Evolutionary conservation across 257 asterid species (phyloP), one percentile per base, ranked within the genome.

Genomic region (Cinchona pubescens): DNA sequence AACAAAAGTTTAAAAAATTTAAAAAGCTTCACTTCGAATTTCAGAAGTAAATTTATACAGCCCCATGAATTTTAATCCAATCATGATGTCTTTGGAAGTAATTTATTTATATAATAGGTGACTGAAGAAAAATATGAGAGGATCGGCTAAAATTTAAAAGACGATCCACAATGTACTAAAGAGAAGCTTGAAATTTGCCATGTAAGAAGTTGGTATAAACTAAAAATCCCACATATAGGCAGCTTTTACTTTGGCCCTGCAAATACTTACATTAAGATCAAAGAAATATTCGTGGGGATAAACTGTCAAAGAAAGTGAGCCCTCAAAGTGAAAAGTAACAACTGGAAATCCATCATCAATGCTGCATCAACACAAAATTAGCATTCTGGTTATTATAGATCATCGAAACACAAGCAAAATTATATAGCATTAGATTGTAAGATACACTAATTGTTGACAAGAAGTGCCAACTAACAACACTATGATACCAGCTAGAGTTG

Each of bases 261-360:
- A 35, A 64, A 75, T 67, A 88, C 98, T 90, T 85, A 91, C 98
- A 45, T 43, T 70, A 71, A 84, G 81, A 82, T 78, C 84, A 73
- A 93, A 93, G 42, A 93, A 90, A 81, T 93, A 93, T 77, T 89
- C 88, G 59, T 82, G 94, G 64, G 98, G 97, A 85, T 85, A 85
- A 67, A 93, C 97, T 15, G 92, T 80, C 90, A 94, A 75, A 69
- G 82, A 40, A 30, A 90, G 88, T 7, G 92, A 84, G 67, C 82
- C 83, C 74, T 86, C 90, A 74, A 94, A 94, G 68, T 85, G 94
- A 71, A 94, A 89, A 65, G 76, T 92, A 38, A 94, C 90, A 74
- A 83, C 90, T 78, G 98, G 98, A 86, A 94, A 94, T 70, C 88
- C 96, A 76, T 94, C 95, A 80, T 94, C 93, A 65, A 94, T 63